Evolutionary conservation across 2,329 filamentous ascomycete genomes (phyloP).

Genomic region (Fusarium sulawesiense): DNA sequence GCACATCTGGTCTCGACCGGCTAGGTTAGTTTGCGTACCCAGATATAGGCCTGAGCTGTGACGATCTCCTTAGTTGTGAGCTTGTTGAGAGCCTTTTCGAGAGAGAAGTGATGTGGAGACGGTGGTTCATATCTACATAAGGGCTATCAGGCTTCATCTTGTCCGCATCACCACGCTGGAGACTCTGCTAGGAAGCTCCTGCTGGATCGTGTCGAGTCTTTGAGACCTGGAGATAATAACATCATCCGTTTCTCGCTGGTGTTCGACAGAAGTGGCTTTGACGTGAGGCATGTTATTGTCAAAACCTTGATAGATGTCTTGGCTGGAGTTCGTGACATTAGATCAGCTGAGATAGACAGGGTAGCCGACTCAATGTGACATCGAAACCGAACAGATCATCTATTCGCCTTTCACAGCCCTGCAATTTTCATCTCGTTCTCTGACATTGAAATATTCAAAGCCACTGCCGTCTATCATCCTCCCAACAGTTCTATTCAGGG

Average conservation of each 20-base stretch:
- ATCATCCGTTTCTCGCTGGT: too few species aligned
- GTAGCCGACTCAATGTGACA: neutral
- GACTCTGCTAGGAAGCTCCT: too few species aligned
- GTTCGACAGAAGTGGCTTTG: too few species aligned
- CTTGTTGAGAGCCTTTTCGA: neutral
- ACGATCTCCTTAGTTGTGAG: neutral
- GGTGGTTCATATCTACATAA: neutral
- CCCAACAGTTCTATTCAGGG: neutral
- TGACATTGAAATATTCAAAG: neutral
- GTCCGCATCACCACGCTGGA: too few species aligned
- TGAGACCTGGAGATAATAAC: too few species aligned
- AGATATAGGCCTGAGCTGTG: neutral
- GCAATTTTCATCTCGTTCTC: rapidly evolving
- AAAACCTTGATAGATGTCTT: neutral
- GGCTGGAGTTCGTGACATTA: neutral
- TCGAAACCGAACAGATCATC: neutral
- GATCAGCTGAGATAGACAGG: neutral
- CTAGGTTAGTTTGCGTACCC: neutral
- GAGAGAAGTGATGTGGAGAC: neutral
- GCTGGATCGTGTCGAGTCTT: too few species aligned
- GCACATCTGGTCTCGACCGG: neutral
- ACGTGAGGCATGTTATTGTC: neutral
- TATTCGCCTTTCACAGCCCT: neutral
- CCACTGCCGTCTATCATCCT: neutral
- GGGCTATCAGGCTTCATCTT: too few species aligned